phyloP scores from a whole-genome alignment of 2,329 filamentous ascomycete genomes.

The Paecilomyces niveus region DNA sequence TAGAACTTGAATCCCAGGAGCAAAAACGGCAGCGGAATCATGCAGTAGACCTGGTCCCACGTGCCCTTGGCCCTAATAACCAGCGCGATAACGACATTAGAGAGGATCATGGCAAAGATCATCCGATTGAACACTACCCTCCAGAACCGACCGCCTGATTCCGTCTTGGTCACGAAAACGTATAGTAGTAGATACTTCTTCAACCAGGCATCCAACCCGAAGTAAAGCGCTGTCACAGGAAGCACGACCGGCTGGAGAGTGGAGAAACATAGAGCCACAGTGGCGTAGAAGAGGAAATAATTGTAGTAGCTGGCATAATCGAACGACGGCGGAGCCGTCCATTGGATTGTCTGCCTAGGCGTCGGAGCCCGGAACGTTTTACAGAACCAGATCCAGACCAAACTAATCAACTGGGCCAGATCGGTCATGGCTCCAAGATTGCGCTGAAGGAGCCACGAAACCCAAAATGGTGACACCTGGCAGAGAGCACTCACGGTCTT shows the following conservation, averaged over 20 bases:
- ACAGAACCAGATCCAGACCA: slow-evolving; percentile 77
- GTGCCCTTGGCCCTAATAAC: slow-evolving; percentile 65
- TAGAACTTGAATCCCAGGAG: slow-evolving; percentile 81
- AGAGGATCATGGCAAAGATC: slow-evolving; percentile 70
- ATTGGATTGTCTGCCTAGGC: slow-evolving; percentile 81
- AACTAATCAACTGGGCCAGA: slow-evolving; percentile 76
- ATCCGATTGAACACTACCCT: slow-evolving; percentile 87
- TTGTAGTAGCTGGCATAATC: slow-evolving; percentile 98
- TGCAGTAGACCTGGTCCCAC: slow-evolving; percentile 57
- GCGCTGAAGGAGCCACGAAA: slow-evolving; percentile 85
- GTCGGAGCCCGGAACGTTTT: slow-evolving; percentile 82
- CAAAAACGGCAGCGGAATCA: slow-evolving; percentile 70
- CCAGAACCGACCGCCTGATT: slow-evolving; percentile 92
- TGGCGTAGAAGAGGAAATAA: slow-evolving; percentile 92
- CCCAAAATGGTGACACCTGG: slow-evolving; percentile 82
- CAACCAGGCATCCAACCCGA: slow-evolving; percentile 74
- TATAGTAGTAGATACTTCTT: slow-evolving; percentile 96
- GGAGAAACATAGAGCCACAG: slow-evolving; percentile 77
- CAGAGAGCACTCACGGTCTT: slow-evolving; percentile 69
- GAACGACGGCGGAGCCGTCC: slow-evolving; percentile 85
- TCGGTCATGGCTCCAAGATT: slow-evolving; percentile 92
- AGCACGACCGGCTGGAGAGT: slow-evolving; percentile 82
- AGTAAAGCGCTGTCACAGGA: slow-evolving; percentile 82
- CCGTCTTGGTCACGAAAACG: slow-evolving; percentile 92
- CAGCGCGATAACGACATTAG: slow-evolving; percentile 71